Evolutionary conservation across 768 basidiomycete genomes (phyloP), one percentile per base, ranked within the genome.

Genomic region (Hygrophorus russula): DNA sequence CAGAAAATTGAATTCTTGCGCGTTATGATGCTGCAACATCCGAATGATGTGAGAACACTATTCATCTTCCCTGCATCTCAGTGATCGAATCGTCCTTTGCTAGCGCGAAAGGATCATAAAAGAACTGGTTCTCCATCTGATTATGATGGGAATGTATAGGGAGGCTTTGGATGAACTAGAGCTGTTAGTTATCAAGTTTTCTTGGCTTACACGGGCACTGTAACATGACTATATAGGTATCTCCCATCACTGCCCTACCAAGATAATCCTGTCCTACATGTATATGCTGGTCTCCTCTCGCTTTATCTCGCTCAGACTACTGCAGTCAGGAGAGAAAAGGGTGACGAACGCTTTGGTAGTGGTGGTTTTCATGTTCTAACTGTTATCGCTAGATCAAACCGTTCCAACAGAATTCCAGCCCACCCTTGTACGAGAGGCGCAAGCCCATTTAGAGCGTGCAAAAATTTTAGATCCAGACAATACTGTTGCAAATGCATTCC

Each of bases 181-280:
- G 56, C 69, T 92, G 88, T 91, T 61, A 50, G 75, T 60, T 13
- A 2, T n/a, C n/a, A n/a, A 4, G 9, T 42, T 14, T 17, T 45
- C 3, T 15, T 12, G 9, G 13, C 10, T 10, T 12, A 7, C 2
- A 13, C 8, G 39, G 24, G 24, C 24, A 14, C 7, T 11, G 3
- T 11, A 35, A 37, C 46, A 42, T 41, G 46, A 36, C 15, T 36
- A 39, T 46, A 42, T 6, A 90, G 90, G 18, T 93, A 87, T 57
- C 70, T 94, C 4, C 86, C 89, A 1, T 83, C 87, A 2, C 82
- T 85, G 56, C 92, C 92, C 2, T 94, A 80, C 64, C 81, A 80
- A 55, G 83, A 89, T 51, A 86, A 88, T 49, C 72, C 82, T 1
- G 63, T 78, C 5, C 66, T 94, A 20, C 87, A 94, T 53, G 67